Percentiles rank a stretch among this genome's conserved stretches.
These are phyloP conservation scores for Anisodus acutangulus DNA, from an alignment of 257 asterid species.

Conservation along the genomic window DNA sequence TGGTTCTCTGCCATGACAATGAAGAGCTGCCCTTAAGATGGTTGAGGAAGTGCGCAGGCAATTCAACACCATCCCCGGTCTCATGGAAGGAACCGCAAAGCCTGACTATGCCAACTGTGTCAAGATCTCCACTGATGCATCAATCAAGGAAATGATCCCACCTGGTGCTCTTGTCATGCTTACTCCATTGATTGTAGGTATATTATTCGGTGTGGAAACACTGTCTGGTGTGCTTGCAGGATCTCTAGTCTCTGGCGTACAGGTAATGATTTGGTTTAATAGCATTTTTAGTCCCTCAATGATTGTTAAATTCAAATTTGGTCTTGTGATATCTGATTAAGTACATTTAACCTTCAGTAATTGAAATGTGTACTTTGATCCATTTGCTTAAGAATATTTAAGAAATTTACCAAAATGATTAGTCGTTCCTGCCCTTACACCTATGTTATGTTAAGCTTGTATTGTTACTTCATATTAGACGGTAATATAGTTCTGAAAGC, in stretches of 20 bases:
- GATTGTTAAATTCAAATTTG: too few relatives aligned
- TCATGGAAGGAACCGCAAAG: conserved; percentile 77
- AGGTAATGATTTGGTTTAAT: conserved; percentile 44
- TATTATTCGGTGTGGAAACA: conserved; percentile 76
- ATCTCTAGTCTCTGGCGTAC: conserved; percentile 77
- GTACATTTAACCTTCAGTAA: too few relatives aligned
- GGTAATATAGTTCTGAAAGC: too few relatives aligned
- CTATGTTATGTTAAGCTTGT: too few relatives aligned
- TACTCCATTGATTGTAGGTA: conserved; percentile 76
- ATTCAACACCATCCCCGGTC: conserved; percentile 78
- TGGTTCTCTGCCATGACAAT: conserved; percentile 93
- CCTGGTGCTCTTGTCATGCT: conserved; percentile 93
- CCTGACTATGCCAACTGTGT: conserved; percentile 84
- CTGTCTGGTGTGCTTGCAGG: conserved; percentile 87
- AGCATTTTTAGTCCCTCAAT: too few relatives aligned
- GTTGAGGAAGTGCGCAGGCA: conserved; percentile 88
- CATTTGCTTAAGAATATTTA: too few relatives aligned
- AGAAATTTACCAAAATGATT: too few relatives aligned
- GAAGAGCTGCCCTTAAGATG: conserved; percentile 91
- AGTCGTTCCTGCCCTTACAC: too few relatives aligned
- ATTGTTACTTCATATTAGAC: too few relatives aligned
- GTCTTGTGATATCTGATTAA: too few relatives aligned
- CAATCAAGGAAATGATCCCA: conserved; percentile 80
- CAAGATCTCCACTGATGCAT: conserved; percentile 83
- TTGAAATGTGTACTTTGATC: too few relatives aligned